Evolutionary conservation across 306 rosid genomes (phyloP), one percentile per base, ranked within the genome.

Genomic region (Ziziphus jujuba): DNA sequence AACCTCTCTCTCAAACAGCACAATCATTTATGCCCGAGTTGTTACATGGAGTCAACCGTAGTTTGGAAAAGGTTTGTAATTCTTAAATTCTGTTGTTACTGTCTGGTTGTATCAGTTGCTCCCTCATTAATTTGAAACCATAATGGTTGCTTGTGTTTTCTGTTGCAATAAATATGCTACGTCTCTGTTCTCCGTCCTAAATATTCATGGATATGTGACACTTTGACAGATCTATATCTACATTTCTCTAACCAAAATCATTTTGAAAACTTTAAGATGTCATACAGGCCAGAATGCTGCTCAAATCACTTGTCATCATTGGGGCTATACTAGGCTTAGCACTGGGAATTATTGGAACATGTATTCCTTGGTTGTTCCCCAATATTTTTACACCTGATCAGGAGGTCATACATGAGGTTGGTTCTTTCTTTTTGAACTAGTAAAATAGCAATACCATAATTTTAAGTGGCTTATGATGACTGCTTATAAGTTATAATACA

Each of bases 1-100:
- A 92, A 73, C 98, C 98, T 77, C 92, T 92, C 56, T 89, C 97
- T 57, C 98, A 92, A 83, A 87, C 98, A 56, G 98, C 98, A 19
- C 97, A 92, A 55, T 79, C 98, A 35, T 92, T 89, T 92, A 87
- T 92, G 92, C 98, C 97, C 1, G 97, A 84, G 75, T 81, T 87
- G 72, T 40, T 92, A 28, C 78, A 63, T 76, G 98, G 98, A 74
- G 86, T 54, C 35, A 75, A 86, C 47, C 78, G 76, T 47, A 92
- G 62, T 75, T 80, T 86, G 88, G 64, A 78, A 54, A 87, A 92
- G 97, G 98, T 92, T 40, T 59, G 85, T 71, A 51, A 45, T 80
- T 36, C 77, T 62, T 59, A 69, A 45, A 25, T 38, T 35, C 53
- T 61, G 25, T 16, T 67, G 22, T 33, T 35, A 24, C 14, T 38